Conservation (phyloP, 2,329 filamentous ascomycete species). For the Penicillium sp. region DNA sequence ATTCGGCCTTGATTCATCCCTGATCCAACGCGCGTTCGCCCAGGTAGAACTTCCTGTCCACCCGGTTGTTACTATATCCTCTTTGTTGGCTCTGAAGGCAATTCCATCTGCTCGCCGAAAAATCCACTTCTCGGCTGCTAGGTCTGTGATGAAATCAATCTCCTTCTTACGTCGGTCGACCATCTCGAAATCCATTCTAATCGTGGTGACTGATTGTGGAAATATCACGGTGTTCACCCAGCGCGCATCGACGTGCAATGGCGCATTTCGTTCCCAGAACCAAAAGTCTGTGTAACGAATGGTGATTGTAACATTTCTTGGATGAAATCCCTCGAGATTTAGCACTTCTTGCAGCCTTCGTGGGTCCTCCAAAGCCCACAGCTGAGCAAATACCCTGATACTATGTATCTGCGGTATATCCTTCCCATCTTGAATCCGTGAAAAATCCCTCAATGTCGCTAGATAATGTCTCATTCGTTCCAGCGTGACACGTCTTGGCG, state of each 20-base stretch:
- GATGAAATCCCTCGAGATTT: conserved; percentile 26
- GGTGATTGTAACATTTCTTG: conserved; percentile 41
- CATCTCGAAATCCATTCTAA: conserved; percentile 49
- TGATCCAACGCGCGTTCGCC: conserved; percentile 34
- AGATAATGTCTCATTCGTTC: conserved; percentile 19
- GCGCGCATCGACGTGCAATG: conserved; percentile 31
- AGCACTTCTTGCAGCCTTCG: conserved; percentile 24
- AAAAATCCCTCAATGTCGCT: conserved; percentile 17
- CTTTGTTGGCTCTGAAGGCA: conserved; percentile 27
- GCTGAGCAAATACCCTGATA: conserved; percentile 43
- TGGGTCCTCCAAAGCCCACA: conserved; percentile 36
- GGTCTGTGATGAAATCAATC: conserved; percentile 42
- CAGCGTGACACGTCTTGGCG: conserved; percentile 18
- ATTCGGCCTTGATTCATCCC: conserved; percentile 40
- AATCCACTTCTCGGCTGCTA: conserved; percentile 33
- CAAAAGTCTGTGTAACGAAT: conserved; percentile 51
- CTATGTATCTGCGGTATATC: conserved; percentile 24
- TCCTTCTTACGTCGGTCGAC: conserved; percentile 44
- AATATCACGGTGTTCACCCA: conserved; percentile 37
- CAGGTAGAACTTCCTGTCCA: conserved; percentile 49
- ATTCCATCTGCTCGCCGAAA: conserved; percentile 32
- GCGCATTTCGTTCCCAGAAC: conserved; percentile 39
- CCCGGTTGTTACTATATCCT: conserved; percentile 26
- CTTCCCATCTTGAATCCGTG: conserved; percentile 14
- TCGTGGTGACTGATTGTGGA: conserved; percentile 32